A percentile compares a stretch with the other conserved stretches of the same genome.
Evolutionary conservation across 1,284 basidiomycete species (phyloP).

Genomic region (Chalciporus sp.): DNA sequence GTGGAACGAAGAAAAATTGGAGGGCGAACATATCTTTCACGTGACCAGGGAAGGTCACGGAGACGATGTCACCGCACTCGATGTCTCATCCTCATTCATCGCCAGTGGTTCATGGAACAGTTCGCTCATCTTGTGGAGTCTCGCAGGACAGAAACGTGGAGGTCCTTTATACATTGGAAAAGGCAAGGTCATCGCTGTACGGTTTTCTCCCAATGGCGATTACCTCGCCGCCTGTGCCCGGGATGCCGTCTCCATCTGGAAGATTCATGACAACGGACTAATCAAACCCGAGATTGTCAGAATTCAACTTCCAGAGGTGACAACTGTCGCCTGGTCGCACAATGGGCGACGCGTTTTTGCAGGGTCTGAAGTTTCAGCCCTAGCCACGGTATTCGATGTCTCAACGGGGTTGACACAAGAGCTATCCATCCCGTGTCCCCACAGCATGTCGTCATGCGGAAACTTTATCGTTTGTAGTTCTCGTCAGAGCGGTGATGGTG

Average conservation of each 20-base stretch:
- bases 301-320: neutral
- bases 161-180: neutral
- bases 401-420: neutral
- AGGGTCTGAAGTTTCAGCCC: neutral
- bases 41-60: neutral
- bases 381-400: neutral
- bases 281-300: neutral
- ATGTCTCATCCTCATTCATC: neutral
- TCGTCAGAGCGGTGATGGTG: neutral
- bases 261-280: neutral
- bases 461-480: neutral
- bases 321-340: neutral
- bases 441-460: neutral
- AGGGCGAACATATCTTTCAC: neutral
- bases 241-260: neutral
- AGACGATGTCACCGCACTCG: neutral
- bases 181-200: neutral
- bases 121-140: neutral
- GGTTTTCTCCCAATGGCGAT: neutral
- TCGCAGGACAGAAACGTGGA: neutral
- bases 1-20: neutral
- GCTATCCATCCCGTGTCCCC: neutral
- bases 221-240: neutral
- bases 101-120: neutral
- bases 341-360: neutral